Conservation (phyloP, 768 basidiomycete species). For the Serendipita sp. region DNA sequence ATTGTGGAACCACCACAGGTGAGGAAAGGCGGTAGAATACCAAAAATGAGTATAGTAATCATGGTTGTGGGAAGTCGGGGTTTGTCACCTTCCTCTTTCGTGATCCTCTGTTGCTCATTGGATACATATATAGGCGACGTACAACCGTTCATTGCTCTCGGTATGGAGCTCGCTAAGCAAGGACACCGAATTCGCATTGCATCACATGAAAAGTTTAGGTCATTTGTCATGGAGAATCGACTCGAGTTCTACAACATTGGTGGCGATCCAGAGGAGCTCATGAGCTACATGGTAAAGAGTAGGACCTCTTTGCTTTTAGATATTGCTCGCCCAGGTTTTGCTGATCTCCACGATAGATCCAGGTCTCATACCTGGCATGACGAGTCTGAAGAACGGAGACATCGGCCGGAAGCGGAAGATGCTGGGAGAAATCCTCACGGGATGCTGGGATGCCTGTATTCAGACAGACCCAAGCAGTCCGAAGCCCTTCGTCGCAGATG, state of each 20-base stretch:
- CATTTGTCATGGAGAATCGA: constrained; percentile 35
- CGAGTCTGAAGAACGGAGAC: constrained; percentile 44
- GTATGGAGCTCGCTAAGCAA: constrained; percentile 30
- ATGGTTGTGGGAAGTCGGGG: constrained; percentile 56
- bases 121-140: constrained; percentile 34
- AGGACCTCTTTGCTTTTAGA: constrained; percentile 12
- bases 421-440: constrained; percentile 45
- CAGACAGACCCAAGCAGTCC: constrained; percentile 31
- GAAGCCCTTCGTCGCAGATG: constrained; percentile 39
- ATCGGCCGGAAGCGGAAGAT: constrained; percentile 42
- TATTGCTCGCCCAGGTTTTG: background rate
- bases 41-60: constrained; percentile 39
- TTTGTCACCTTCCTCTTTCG: constrained; percentile 16
- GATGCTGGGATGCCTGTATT: constrained; percentile 41
- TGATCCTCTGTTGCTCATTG: background rate
- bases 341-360: constrained; percentile 37
- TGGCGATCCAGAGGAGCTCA: constrained; percentile 46
- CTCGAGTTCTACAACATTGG: constrained; percentile 48
- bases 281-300: constrained; percentile 66
- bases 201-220: constrained; percentile 42
- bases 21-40: constrained; percentile 10
- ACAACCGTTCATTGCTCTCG: constrained; percentile 49
- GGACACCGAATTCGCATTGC: constrained; percentile 48
- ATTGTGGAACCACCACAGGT: background rate
- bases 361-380: constrained; percentile 44